Conservation (phyloP, 768 basidiomycete genomes). For the Favolaschia claudopus region DNA sequence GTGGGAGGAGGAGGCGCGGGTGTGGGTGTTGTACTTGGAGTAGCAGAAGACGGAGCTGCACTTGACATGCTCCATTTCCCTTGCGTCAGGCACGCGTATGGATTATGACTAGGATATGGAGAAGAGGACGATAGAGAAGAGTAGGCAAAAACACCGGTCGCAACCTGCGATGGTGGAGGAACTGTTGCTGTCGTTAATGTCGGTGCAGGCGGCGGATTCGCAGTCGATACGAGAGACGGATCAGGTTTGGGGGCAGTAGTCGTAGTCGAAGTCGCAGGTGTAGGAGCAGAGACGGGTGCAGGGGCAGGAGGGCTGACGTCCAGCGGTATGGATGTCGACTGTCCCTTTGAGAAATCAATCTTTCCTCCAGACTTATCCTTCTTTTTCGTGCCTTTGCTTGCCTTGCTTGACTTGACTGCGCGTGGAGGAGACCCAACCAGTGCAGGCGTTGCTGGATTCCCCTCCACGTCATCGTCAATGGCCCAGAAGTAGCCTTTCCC, state of each 20-base stretch:
- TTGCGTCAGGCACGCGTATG: conserved; percentile 31
- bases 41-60: conserved; percentile 32
- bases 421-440: conserved; percentile 36
- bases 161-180: conserved; percentile 18
- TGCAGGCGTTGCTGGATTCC: conserved; percentile 45
- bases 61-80: conserved; percentile 18
- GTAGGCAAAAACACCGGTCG: conserved; percentile 18
- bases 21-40: conserved; percentile 24
- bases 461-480: conserved; percentile 77
- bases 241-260: conserved; percentile 21
- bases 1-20: conserved; percentile 18
- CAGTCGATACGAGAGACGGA: no score
- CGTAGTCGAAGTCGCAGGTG: conserved; percentile 28
- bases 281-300: conserved; percentile 28
- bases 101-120: conserved; percentile 17
- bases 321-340: not conserved
- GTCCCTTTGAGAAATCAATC: no score
- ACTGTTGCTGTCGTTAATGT: conserved; percentile 48
- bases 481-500: conserved; percentile 96
- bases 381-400: conserved; percentile 53
- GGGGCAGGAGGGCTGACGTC: conserved; percentile 30
- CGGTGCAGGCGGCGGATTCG: conserved; percentile 1
- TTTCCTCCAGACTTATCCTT: conserved; percentile 79
- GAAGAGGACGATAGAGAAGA: conserved; percentile 21
- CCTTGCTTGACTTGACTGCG: conserved; percentile 11